Evolutionary conservation across 2,329 filamentous ascomycete species (phyloP).

Genomic region (Paecilomyces niveus): DNA sequence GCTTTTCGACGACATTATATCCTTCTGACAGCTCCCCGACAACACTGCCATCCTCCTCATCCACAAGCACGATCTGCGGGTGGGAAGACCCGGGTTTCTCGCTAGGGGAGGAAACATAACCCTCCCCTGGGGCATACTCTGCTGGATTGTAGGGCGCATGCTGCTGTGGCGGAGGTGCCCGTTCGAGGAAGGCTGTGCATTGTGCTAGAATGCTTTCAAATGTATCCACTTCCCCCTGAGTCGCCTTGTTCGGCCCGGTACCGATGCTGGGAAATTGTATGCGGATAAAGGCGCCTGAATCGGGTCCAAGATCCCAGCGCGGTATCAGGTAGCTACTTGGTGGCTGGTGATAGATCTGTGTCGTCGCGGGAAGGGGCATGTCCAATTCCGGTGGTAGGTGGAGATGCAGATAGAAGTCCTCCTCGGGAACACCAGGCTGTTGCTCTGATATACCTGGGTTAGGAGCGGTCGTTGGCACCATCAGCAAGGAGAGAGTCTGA

Average conservation of each 20-base stretch:
- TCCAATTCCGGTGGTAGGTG: slow-evolving; percentile 93
- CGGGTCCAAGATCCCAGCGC: slow-evolving; percentile 84
- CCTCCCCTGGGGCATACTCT: slow-evolving; percentile 72
- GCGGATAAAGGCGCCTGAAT: slow-evolving; percentile 82
- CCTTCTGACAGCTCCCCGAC: slow-evolving; percentile 84
- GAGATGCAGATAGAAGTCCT: slow-evolving; percentile 95
- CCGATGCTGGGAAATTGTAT: slow-evolving; percentile 80
- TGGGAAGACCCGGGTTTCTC: slow-evolving; percentile 30
- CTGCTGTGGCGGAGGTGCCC: slow-evolving; percentile 56
- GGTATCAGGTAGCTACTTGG: slow-evolving; percentile 90
- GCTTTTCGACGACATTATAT: slow-evolving; percentile 72
- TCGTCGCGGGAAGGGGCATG: slow-evolving; percentile 85
- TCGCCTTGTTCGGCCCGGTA: slow-evolving; percentile 54
- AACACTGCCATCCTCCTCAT: slow-evolving; percentile 93
- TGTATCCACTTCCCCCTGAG: slow-evolving; percentile 89
- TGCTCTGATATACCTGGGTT: slow-evolving; percentile 52
- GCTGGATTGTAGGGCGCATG: slow-evolving; percentile 66
- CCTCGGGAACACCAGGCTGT: slow-evolving; percentile 54
- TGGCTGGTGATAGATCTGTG: slow-evolving; percentile 94
- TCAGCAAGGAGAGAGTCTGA: slow-evolving; percentile 85
- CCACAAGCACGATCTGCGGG: slow-evolving; percentile 82
- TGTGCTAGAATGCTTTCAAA: slow-evolving; percentile 98
- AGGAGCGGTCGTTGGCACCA: slow-evolving; percentile 85
- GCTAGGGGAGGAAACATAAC: slow-evolving; percentile 51
- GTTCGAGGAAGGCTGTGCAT: slow-evolving; percentile 90